Base-by-base conservation (phyloP, 148 eudicot species). In the Fallopia convolvulus region DNA sequence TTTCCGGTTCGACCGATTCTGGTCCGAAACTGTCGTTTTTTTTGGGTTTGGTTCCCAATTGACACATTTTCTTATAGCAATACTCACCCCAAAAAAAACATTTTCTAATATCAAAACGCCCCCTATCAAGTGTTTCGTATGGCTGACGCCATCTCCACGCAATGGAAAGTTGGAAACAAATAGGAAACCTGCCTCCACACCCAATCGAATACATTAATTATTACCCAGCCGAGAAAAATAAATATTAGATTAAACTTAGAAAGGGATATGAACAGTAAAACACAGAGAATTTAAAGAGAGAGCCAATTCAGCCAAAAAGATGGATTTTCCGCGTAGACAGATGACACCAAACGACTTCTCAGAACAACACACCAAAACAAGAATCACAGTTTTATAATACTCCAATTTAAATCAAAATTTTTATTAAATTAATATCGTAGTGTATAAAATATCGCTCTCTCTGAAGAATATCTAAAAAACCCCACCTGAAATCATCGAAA, bases 281-380 rank as follows among this genome's bases (percentile, higher is more conserved):
- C 49, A 56, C 49, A 56, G 61, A 74, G 52, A 76, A 4, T 5
- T 49, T 36, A 76, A 1, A 17, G 1, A 3, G 36, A 49, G 26
- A 32, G 74, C 76, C 18, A 80, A 77, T 26, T 26, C 30, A 80
- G 11, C 60, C 21, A 39, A 56, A 70, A 74, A 49, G 65, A 47
- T 18, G 70, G 81, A 83, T 85, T 86, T 88, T 88, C 82, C 97
- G 93, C 97, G 95, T 93, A 79, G 86, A 86, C 79, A 65, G 92
- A 89, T 87, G 87, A 84, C 88, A 65, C 68, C 33, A 60, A 60
- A 53, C 40, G 73, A 46, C 79, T 63, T 44, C 72, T 77, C 41
- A 11, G 39, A 26, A 26, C 30, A 26, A 26, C 30, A 26, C 30
- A 26, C 30, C 30, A 26, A 26, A 26, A 26, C 30, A 26, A 26